These are phyloP conservation scores for Lindgomyces ingoldianus DNA, from an alignment of 495 filamentous ascomycete genomes.

Conservation along the genomic window DNA sequence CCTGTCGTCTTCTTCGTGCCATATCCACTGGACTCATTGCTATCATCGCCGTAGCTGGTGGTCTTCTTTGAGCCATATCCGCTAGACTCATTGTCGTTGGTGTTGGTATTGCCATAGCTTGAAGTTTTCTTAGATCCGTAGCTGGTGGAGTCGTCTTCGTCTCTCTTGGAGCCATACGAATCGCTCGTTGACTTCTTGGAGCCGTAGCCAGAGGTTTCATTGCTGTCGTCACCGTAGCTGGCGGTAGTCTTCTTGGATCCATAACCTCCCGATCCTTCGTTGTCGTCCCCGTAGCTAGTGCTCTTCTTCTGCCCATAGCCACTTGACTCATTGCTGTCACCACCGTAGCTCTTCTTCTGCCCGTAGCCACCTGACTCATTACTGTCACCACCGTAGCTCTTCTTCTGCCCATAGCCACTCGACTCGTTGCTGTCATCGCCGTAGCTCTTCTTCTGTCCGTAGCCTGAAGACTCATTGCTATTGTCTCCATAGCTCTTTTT, in stretches of 20 bases:
- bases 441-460: not conserved
- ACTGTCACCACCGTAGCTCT: not conserved
- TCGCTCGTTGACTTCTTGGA: conserved; percentile 1
- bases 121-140: not conserved
- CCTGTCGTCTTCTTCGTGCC: not conserved
- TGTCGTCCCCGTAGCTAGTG: not conserved
- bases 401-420: not conserved
- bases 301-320: conserved; percentile 1
- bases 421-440: not conserved
- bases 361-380: not conserved
- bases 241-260: not conserved
- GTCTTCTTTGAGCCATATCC: conserved; percentile 7
- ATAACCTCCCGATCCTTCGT: not conserved
- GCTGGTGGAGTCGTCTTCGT: not conserved
- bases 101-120: not conserved
- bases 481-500: not conserved
- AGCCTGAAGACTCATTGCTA: not conserved
- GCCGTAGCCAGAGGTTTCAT: conserved; percentile 3
- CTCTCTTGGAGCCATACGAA: conserved; percentile 1
- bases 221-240: not conserved
- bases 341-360: not conserved
- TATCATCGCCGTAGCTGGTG: not conserved
- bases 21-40: not conserved
- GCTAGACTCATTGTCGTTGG: not conserved
- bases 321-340: not conserved